Evolutionary conservation across 2,329 filamentous ascomycete genomes (phyloP), one percentile per base, ranked within the genome.

Genomic region (Sordariomycetes sp.): DNA sequence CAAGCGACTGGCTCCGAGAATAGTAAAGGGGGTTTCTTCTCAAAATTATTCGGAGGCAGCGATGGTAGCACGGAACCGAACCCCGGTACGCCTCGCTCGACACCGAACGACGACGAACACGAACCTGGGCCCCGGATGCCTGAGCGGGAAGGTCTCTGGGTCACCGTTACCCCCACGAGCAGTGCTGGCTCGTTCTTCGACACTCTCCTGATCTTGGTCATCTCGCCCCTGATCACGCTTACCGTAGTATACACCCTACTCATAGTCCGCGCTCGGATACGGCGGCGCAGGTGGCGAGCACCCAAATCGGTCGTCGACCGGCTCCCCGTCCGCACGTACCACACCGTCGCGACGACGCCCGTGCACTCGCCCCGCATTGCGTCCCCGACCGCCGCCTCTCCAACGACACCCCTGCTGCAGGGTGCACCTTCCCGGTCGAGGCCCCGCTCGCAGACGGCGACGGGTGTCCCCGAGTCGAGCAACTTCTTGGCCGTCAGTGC

Each of bases 271-370:
- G 91, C 91, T 53, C 86, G 91, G 59, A 95, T 96, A 63, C 85
- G 92, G 55, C 82, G 92, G 59, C 82, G 92, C 61, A 82, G 92
- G 63, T 99, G 94, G 92, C 84, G 94, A 64, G 94, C 94, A n/a
- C 94, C 94, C 5, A 99, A 99, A 70, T 95, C 90, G 1, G 85
- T 99, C 0, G 91, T 99, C 20, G 91, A 96, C 63, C 85, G 88
- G 59, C 79, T 99, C n/a, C 94, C 94, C 1, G 90, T 99, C 15
- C 85, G 92, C 59, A 97, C 91, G 0, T 99, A 96, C 66, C 91
- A 95, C 65, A 95, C 91, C 0, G 88, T 96, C 39, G 74, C 81
- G 2, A 75, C 78, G 12, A 79, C 82, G 1, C 81, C 84, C 1
- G 69, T 81, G 69, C 72, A 79, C 68, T 65, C 80, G 65, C 64